Conservation (phyloP, 1,284 basidiomycete species). For the Papiliotrema laurentii region DNA sequence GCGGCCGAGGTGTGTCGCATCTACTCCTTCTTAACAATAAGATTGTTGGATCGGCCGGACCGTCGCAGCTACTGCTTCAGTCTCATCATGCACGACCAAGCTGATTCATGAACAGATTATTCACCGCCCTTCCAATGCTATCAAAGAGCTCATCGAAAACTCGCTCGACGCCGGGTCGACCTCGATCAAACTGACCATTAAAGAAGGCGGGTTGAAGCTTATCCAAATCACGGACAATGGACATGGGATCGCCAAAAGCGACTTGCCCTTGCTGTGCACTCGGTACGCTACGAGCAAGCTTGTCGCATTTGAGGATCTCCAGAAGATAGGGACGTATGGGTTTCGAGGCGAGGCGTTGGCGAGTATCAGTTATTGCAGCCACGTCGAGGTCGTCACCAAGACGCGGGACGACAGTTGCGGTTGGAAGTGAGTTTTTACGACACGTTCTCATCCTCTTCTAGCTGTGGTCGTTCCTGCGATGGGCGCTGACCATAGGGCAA, state of each 20-base stretch:
- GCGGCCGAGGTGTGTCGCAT: conserved; percentile 54
- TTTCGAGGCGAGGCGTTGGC: conserved; percentile 97
- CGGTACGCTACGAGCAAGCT: conserved; percentile 96
- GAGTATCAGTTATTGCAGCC: conserved; percentile 91
- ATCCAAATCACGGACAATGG: conserved; percentile 98
- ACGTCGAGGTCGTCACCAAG: conserved; percentile 84
- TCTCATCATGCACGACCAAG: neutral
- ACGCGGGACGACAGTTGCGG: conserved; percentile 73
- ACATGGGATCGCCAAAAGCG: conserved; percentile 75
- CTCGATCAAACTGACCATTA: conserved; percentile 79
- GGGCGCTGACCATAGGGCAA: conserved; percentile 59
- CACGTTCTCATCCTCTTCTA: no score
- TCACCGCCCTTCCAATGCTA: conserved; percentile 88
- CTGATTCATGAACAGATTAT: conserved; percentile 74
- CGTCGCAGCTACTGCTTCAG: neutral
- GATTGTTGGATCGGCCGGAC: no score
- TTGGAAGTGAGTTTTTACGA: conserved; percentile 68
- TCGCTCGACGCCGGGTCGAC: conserved; percentile 88
- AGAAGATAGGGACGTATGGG: conserved; percentile 84
- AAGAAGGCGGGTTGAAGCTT: conserved; percentile 93
- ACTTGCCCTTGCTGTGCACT: conserved; percentile 87
- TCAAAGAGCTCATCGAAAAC: conserved; percentile 97
- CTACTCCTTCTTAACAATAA: no score
- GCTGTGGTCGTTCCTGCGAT: no score
- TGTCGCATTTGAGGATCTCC: conserved; percentile 77